Evolutionary conservation across 768 basidiomycete genomes (phyloP).

Genomic region (Suillus spraguei): DNA sequence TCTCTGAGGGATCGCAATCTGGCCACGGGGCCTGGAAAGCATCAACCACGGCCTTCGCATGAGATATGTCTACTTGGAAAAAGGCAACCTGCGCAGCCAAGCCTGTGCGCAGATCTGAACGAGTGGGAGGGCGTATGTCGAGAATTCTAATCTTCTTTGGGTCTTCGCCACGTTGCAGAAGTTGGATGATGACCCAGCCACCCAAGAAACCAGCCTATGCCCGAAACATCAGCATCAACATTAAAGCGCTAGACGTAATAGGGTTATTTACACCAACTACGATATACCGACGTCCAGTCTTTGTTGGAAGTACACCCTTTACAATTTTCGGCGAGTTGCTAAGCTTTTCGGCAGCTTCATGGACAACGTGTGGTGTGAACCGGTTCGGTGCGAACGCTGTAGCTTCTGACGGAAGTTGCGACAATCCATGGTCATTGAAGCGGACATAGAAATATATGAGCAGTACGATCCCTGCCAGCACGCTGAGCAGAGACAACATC

Average conservation of each 20-base stretch:
- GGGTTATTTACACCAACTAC: slow-evolving; percentile 62
- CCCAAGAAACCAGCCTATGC: slow-evolving; percentile 72
- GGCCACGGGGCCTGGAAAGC: slow-evolving; percentile 74
- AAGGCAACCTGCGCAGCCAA: slow-evolving; percentile 56
- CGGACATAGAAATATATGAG: slow-evolving; percentile 40
- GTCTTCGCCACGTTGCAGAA: slow-evolving; percentile 72
- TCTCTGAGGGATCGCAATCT: slow-evolving; percentile 20
- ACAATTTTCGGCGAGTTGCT: slow-evolving; percentile 36
- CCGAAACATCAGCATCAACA: slow-evolving; percentile 2
- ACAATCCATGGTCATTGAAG: slow-evolving; percentile 58
- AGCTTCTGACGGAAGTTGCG: slow-evolving; percentile 49
- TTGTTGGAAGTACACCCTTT: slow-evolving; percentile 56
- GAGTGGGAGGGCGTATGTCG: slow-evolving; percentile 65
- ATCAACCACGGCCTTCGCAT: slow-evolving; percentile 51
- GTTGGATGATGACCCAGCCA: slow-evolving; percentile 73
- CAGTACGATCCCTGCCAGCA: slow-evolving; percentile 11
- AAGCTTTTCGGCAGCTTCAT: slow-evolving; percentile 40
- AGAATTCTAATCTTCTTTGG: slow-evolving; percentile 63
- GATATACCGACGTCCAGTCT: slow-evolving; percentile 75
- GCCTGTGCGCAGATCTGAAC: slow-evolving; percentile 57
- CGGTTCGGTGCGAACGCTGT: slow-evolving; percentile 54
- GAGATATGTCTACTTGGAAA: slow-evolving; percentile 58
- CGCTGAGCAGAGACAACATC: slow-evolving; percentile 22
- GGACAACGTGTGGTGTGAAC: slow-evolving; percentile 45
- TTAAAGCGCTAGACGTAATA: background rate